phyloP scores from a whole-genome alignment of 257 asterid species.

The Plantago elongata region DNA sequence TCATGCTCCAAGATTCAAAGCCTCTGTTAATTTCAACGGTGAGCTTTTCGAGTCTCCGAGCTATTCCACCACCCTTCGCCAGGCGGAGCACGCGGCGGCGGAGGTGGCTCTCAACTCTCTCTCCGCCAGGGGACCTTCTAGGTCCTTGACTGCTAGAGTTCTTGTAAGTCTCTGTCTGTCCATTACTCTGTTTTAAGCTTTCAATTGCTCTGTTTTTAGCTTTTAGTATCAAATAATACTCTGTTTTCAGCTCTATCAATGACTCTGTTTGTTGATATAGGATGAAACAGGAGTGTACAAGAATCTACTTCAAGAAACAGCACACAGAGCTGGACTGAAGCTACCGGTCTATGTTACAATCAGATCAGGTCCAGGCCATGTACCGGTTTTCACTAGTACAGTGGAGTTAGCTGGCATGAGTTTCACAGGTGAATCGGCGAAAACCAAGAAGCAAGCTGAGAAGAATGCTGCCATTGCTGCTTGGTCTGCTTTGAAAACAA shows the following conservation, averaged over 20 bases:
- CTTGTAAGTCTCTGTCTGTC: constrained; percentile 29
- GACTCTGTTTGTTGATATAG: constrained; percentile 14
- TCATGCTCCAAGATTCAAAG: constrained; percentile 51
- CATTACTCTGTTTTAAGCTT: not conserved
- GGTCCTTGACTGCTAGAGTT: constrained; percentile 46
- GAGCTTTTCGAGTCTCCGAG: constrained; percentile 33
- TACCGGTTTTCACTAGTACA: constrained; percentile 42
- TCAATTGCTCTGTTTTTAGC: not conserved
- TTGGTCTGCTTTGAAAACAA: constrained; percentile 40
- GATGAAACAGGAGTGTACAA: constrained; percentile 54
- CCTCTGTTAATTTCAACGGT: constrained; percentile 46
- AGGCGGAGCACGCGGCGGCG: constrained; percentile 61
- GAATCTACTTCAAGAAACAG: constrained; percentile 46
- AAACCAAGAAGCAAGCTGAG: constrained; percentile 51
- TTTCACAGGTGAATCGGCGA: constrained; percentile 46
- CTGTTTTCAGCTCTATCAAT: not conserved
- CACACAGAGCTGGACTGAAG: constrained; percentile 44
- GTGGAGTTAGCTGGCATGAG: constrained; percentile 44
- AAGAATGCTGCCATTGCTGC: constrained; percentile 51
- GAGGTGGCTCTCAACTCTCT: constrained; percentile 50
- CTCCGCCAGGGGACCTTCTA: constrained; percentile 46
- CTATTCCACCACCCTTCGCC: constrained; percentile 37
- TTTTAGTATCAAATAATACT: no score
- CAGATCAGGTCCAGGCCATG: constrained; percentile 44
- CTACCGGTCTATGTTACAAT: constrained; percentile 41